A percentile compares a stretch with the other conserved stretches of the same genome.
Conservation (phyloP, 306 rosid species). For the Quercus ilex region DNA sequence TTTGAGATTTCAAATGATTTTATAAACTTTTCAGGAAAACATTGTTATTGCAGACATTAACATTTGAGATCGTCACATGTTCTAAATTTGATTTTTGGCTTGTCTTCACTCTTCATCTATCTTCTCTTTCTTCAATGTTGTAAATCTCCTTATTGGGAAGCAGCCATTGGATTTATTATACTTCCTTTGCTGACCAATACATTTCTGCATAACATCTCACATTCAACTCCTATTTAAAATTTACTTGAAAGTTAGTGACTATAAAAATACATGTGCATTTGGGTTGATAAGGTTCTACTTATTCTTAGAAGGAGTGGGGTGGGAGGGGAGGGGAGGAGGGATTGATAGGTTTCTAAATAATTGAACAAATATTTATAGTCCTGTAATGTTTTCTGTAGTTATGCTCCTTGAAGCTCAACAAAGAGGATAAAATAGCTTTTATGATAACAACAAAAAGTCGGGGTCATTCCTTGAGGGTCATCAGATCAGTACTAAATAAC, state of each 20-base stretch:
- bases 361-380: constrained; percentile 4
- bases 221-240: not conserved
- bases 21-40: not conserved
- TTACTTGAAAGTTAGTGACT: not conserved
- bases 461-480: constrained; percentile 27
- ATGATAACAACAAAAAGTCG: constrained; percentile 15
- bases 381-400: constrained; percentile 43
- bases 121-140: not conserved
- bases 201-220: not conserved
- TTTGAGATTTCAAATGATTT: not conserved
- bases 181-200: not conserved
- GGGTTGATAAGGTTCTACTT: not conserved
- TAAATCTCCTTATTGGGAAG: not conserved
- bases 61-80: not conserved
- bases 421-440: constrained; percentile 33
- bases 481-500: constrained; percentile 45
- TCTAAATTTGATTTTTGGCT: not conserved
- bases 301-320: too few relatives aligned
- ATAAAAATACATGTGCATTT: not conserved
- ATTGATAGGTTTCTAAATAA: not conserved
- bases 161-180: not conserved
- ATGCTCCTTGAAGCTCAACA: constrained; percentile 35
- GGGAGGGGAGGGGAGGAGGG: not conserved
- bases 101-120: not conserved
- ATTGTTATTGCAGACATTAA: not conserved